Percentiles rank a stretch among this genome's conserved stretches.
Conservation (phyloP, 306 rosid species). For the Casuarina cunninghamiana region DNA sequence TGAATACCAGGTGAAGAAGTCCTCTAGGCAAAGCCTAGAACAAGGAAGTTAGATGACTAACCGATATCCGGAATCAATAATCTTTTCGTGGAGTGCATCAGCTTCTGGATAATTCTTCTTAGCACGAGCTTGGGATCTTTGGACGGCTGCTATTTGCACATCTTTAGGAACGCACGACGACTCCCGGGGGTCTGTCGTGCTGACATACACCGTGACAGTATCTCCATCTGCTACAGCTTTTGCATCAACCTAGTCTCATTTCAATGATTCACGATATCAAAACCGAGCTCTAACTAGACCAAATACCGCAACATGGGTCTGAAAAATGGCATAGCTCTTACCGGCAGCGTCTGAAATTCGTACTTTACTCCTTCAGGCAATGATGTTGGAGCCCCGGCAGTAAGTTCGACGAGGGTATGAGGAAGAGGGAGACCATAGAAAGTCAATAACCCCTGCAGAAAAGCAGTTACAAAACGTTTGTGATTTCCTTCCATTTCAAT, state of each 20-base stretch:
- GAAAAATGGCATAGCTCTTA: constrained; percentile 25
- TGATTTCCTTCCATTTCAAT: neutral
- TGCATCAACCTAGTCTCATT: constrained; percentile 62
- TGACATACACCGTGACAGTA: constrained; percentile 79
- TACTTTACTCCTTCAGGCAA: constrained; percentile 61
- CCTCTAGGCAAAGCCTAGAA: constrained; percentile 11
- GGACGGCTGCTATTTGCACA: constrained; percentile 48
- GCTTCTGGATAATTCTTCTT: constrained; percentile 49
- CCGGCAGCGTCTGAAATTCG: constrained; percentile 73
- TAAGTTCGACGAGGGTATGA: constrained; percentile 41
- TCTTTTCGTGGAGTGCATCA: constrained; percentile 68
- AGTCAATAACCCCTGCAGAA: constrained; percentile 57
- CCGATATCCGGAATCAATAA: constrained; percentile 82
- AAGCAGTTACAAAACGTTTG: neutral
- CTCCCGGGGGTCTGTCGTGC: constrained; percentile 70
- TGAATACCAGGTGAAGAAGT: no score
- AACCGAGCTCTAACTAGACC: constrained; percentile 5
- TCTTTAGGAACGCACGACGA: constrained; percentile 57
- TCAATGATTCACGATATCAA: constrained; percentile 20
- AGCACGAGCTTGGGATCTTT: constrained; percentile 62
- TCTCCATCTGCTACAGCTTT: constrained; percentile 94
- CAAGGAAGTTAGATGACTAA: constrained; percentile 32
- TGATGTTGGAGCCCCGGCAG: constrained; percentile 43
- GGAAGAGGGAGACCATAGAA: constrained; percentile 70
- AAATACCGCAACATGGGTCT: neutral